Evolutionary conservation across 2,329 filamentous ascomycete species (phyloP).

Genomic region (Ampelomyces quisqualis): DNA sequence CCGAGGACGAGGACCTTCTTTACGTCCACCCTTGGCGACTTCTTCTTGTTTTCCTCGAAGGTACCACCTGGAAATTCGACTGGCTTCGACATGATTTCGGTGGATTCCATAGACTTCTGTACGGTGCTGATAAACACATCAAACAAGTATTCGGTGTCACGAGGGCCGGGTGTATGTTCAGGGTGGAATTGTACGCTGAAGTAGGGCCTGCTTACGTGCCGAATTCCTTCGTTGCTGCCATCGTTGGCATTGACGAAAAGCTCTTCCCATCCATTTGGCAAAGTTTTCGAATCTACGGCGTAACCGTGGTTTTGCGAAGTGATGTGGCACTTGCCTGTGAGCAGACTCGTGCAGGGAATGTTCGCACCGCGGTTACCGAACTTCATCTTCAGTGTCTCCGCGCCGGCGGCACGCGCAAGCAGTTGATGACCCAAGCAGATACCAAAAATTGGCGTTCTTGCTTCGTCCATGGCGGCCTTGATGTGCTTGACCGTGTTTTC

Average conservation of each 20-base stretch:
- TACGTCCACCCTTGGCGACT: constrained; percentile 76
- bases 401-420: constrained; percentile 82
- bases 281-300: constrained; percentile 77
- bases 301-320: constrained; percentile 99
- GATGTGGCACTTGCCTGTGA: constrained; percentile 96
- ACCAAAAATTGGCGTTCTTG: constrained; percentile 85
- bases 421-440: constrained; percentile 96
- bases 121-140: constrained; percentile 94
- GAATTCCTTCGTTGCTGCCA: constrained; percentile 95
- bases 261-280: constrained; percentile 82
- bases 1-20: constrained; percentile 96
- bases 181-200: constrained; percentile 99
- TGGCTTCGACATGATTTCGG: constrained; percentile 66
- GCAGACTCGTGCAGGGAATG: constrained; percentile 93
- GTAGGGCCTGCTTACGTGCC: constrained; percentile 80
- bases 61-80: constrained; percentile 87
- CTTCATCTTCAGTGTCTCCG: constrained; percentile 92
- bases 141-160: constrained; percentile 95
- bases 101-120: constrained; percentile 66
- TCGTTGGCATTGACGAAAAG: constrained; percentile 98
- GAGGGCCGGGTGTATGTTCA: constrained; percentile 91
- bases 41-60: constrained; percentile 72
- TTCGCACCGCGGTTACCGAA: constrained; percentile 99
- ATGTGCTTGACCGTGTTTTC: constrained; percentile 78
- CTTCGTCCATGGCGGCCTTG: constrained; percentile 71